Evolutionary conservation across 1,284 basidiomycete genomes (phyloP), one percentile per base, ranked within the genome.

Genomic region (Austroboletus niveus): DNA sequence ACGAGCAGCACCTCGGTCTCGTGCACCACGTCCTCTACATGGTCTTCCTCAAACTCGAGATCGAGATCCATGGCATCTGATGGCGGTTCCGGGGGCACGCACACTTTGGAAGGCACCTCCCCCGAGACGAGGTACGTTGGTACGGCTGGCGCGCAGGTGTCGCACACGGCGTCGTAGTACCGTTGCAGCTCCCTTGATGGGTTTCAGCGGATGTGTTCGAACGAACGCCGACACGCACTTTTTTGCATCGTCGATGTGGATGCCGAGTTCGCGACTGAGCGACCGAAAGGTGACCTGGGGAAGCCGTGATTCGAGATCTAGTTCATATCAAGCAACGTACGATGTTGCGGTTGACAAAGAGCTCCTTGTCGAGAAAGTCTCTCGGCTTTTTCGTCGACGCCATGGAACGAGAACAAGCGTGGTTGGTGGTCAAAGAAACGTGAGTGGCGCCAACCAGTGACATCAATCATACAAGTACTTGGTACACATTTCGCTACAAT

Each of bases 181-280:
- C 62, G 63, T 14, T 78, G 78, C n/a, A 90, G 75, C 60, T 84
- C 82, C 59, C 87, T 90, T 42, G 45, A 7, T 3, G 3, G 45
- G 34, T 5, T 10, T 31, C 30, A 31, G 30, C 10, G 5, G 30
- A 31, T 4, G 30, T 11, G 10, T 4, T 31, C 30, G 9, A 31
- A 11, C 7, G 30, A 11, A 11, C 30, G 11, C 11, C 6, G 10
- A 15, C 2, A 5, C 79, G 61, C 56, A 88, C 87, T 83, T 84
- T 66, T 88, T 89, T 10, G 88, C 87, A 34, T 70, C 68, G 62
- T 88, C 87, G 57, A 89, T 86, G 60, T 89, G 84, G 48, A 89
- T 74, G 0, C 74, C 73, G 41, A 87, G 76, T 42, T 78, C 79
- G 55, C 85, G 78, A 61, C 87, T 89, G 47, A 90, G 73, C 5